These are phyloP conservation scores for Crithidia sp. DNA, from an alignment of 208 protist species.

Conservation along the genomic window DNA sequence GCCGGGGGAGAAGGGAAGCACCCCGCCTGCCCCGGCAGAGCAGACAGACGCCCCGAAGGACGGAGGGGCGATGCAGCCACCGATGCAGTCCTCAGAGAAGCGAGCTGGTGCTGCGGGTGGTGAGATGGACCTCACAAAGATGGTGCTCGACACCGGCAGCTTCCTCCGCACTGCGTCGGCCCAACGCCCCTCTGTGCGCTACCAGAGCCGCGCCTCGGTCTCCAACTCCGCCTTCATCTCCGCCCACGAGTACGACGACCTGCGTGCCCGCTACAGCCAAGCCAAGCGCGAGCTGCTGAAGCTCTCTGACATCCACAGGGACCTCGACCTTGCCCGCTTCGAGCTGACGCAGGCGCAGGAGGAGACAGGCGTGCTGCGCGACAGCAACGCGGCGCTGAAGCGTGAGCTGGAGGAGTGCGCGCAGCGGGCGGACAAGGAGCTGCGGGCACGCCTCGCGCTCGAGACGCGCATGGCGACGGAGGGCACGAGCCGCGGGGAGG, in stretches of 20 bases:
- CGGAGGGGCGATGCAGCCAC: constrained; percentile 20
- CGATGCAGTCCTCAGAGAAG: constrained; percentile 24
- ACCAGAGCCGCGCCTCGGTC: constrained; percentile 57
- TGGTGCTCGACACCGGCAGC: constrained; percentile 53
- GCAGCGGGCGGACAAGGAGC: constrained; percentile 52
- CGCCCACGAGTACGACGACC: constrained; percentile 83
- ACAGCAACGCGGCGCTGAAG: constrained; percentile 51
- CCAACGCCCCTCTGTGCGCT: constrained; percentile 48
- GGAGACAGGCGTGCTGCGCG: constrained; percentile 61
- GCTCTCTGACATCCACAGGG: constrained; percentile 73
- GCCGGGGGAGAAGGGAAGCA: constrained; percentile 1
- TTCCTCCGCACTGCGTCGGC: constrained; percentile 37
- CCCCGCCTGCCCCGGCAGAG: not conserved
- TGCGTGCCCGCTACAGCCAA: constrained; percentile 72
- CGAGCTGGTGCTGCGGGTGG: not conserved
- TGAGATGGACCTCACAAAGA: constrained; percentile 71
- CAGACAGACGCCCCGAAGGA: not conserved
- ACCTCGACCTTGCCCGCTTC: constrained; percentile 79
- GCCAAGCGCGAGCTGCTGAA: constrained; percentile 80
- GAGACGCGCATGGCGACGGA: constrained; percentile 44
- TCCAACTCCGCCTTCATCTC: constrained; percentile 70
- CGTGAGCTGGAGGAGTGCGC: constrained; percentile 61
- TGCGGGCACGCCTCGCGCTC: constrained; percentile 48
- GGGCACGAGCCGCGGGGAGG: constrained; percentile 37
- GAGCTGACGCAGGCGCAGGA: constrained; percentile 74